These are phyloP conservation scores for Verticillium longisporum DNA, from an alignment of 2,329 filamentous ascomycete genomes.

Conservation along the genomic window DNA sequence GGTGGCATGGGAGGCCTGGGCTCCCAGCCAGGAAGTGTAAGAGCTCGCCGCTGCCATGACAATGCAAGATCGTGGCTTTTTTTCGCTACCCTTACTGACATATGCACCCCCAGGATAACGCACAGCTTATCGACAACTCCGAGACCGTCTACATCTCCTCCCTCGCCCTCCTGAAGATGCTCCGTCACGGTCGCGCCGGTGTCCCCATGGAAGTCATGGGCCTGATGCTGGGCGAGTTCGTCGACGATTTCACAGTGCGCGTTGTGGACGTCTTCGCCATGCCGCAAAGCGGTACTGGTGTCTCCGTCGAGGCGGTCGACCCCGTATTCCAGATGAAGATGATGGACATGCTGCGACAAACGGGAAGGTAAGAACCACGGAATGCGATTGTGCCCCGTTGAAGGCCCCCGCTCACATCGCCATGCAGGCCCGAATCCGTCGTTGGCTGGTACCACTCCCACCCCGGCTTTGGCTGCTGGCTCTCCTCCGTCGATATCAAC, in stretches of 20 bases:
- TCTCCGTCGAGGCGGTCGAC: conserved; percentile 96
- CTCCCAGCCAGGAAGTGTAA: conserved; percentile 54
- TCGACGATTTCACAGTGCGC: conserved; percentile 97
- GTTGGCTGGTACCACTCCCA: conserved; percentile 99
- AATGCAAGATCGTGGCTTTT: neutral
- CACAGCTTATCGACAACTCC: conserved; percentile 93
- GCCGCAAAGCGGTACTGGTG: conserved; percentile 96
- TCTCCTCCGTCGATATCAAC: conserved; percentile 98
- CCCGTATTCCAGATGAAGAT: conserved; percentile 99
- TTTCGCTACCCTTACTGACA: neutral
- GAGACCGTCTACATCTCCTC: conserved; percentile 99
- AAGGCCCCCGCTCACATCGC: conserved; percentile 1
- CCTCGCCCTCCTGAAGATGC: conserved; percentile 94
- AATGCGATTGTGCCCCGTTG: conserved; percentile 1
- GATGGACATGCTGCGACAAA: conserved; percentile 99
- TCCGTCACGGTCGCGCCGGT: conserved; percentile 92
- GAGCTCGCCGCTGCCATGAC: conserved; percentile 17
- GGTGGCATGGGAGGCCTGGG: conserved; percentile 61
- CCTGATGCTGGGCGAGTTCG: conserved; percentile 96
- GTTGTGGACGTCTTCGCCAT: conserved; percentile 99
- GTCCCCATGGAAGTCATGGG: conserved; percentile 99
- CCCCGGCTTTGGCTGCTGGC: conserved; percentile 98
- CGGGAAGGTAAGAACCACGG: conserved; percentile 63
- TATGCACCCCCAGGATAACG: conserved; percentile 60
- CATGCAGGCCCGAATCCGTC: conserved; percentile 78